A percentile compares a stretch with the other conserved stretches of the same genome.
These are phyloP conservation scores for Phytopythium sindhum DNA, from an alignment of 352 stramenopile genomes.

Conservation along the genomic window DNA sequence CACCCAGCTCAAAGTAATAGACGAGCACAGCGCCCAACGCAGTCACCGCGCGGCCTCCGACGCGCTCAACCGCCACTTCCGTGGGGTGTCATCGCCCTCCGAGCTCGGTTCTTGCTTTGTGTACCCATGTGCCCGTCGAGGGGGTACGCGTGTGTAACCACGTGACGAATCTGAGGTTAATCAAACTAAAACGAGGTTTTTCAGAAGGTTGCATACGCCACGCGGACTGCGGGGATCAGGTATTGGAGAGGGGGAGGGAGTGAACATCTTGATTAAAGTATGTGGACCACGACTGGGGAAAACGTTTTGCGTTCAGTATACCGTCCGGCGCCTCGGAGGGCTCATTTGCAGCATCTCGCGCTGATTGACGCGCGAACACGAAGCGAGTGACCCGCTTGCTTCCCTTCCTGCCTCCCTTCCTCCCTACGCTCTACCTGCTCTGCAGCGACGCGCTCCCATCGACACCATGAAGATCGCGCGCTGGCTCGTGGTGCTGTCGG, in stretches of 20 bases:
- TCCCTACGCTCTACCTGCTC: too few species aligned
- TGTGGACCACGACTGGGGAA: background rate
- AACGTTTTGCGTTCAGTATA: background rate
- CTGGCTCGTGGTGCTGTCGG: slow-evolving; percentile 25
- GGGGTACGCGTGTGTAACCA: background rate
- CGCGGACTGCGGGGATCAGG: background rate
- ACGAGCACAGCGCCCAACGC: too few species aligned
- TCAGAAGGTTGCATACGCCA: background rate
- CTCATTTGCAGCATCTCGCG: background rate
- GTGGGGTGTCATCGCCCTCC: too few species aligned
- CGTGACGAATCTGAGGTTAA: too few species aligned
- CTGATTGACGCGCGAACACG: background rate
- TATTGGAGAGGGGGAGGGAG: background rate
- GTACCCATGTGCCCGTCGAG: background rate
- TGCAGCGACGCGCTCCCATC: background rate
- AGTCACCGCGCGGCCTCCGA: background rate
- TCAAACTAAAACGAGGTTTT: background rate
- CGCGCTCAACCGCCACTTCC: too few species aligned
- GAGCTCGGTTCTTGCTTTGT: background rate
- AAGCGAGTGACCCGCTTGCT: background rate
- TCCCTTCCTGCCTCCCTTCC: background rate
- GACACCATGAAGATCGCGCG: slow-evolving; percentile 21
- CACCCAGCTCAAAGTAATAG: too few species aligned
- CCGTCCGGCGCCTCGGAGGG: background rate
- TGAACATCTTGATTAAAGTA: slow-evolving; percentile 1